Conservation (phyloP, 345 rosid species). For the Salix suchowensis region DNA sequence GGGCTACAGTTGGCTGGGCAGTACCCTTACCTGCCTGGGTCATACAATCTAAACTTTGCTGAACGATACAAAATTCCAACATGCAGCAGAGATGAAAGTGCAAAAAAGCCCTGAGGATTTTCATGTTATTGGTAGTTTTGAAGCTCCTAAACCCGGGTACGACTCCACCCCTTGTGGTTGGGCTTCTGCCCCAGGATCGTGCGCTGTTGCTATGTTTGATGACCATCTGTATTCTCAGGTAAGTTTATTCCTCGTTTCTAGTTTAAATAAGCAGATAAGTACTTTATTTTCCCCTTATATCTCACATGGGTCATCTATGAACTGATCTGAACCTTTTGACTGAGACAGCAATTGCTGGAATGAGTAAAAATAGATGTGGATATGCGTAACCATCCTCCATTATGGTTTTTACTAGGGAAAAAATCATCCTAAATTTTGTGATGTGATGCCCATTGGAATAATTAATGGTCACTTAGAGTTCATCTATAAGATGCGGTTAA, state of each 20-base stretch:
- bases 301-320: not conserved
- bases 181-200: slow-evolving; percentile 55
- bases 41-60: slow-evolving; percentile 43
- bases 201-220: slow-evolving; percentile 52
- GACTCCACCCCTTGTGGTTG: slow-evolving; percentile 43
- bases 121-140: slow-evolving; percentile 53
- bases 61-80: slow-evolving; percentile 43
- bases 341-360: not conserved
- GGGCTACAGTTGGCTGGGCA: slow-evolving; percentile 45
- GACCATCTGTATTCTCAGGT: slow-evolving; percentile 56
- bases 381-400: not conserved
- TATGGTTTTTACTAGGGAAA: not conserved
- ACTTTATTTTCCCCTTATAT: not conserved
- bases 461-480: not conserved
- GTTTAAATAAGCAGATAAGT: not conserved
- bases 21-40: slow-evolving; percentile 34
- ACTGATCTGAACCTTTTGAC: not conserved
- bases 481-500: not conserved
- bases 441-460: not conserved
- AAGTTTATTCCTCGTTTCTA: not conserved
- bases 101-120: slow-evolving; percentile 50
- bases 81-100: slow-evolving; percentile 42
- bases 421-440: not conserved
- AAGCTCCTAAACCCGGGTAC: slow-evolving; percentile 44
- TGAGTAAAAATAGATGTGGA: not conserved